Evolutionary conservation across 768 basidiomycete species (phyloP).

Genomic region (Antrodiella citrinella): DNA sequence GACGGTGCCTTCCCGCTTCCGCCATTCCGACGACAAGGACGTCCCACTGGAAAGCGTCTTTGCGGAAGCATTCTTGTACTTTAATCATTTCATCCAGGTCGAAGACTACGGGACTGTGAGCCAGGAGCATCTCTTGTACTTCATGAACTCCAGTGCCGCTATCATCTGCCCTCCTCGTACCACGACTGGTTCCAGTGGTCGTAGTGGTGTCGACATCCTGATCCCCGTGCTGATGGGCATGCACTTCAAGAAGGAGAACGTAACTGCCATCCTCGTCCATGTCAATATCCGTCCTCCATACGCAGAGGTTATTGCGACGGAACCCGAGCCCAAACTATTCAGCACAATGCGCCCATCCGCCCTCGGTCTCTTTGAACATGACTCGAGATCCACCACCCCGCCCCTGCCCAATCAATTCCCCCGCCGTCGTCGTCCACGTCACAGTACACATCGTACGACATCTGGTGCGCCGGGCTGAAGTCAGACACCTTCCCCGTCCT

Average conservation of each 20-base stretch:
- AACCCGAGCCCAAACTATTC: too few species aligned
- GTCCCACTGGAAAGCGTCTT: slow-evolving; percentile 13
- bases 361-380: too few species aligned
- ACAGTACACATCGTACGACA: too few species aligned
- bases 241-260: slow-evolving; percentile 9
- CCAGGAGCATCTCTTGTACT: slow-evolving; percentile 13
- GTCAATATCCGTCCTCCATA: slow-evolving; percentile 17
- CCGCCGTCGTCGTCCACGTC: too few species aligned
- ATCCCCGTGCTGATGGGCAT: slow-evolving; percentile 18
- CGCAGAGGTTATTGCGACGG: too few species aligned
- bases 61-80: slow-evolving; percentile 16
- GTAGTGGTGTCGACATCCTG: slow-evolving; percentile 18
- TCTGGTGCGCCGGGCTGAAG: too few species aligned
- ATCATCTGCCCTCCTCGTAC: too few species aligned
- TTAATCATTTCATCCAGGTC: slow-evolving; percentile 26
- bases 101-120: slow-evolving; percentile 13
- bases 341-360: too few species aligned
- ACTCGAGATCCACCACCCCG: too few species aligned
- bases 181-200: slow-evolving; percentile 14
- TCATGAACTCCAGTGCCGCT: slow-evolving; percentile 21
- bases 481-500: too few species aligned
- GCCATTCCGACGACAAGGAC: not conserved
- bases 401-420: too few species aligned
- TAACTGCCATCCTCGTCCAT: slow-evolving; percentile 21
- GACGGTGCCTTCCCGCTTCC: too few species aligned